Base-by-base conservation (phyloP, 2,329 filamentous ascomycete species). In the Drechslerella stenobrocha region DNA sequence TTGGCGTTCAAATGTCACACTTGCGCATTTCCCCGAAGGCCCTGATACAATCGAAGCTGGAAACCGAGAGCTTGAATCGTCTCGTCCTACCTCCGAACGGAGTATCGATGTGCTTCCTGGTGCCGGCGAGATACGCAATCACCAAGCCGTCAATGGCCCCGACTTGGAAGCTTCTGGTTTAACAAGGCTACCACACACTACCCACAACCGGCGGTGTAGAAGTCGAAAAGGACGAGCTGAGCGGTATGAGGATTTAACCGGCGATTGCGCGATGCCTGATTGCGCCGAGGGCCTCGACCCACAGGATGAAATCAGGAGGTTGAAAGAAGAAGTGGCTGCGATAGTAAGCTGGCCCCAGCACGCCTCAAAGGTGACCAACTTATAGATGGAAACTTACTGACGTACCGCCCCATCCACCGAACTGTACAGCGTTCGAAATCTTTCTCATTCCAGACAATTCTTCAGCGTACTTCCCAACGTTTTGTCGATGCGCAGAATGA, bases 381-480 rank as follows among this genome's bases (percentile, higher is more conserved):
- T n/a, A n/a, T n/a, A n/a, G n/a, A n/a, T n/a, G n/a, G n/a, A n/a
- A n/a, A n/a, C n/a, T n/a, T n/a, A n/a, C n/a, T n/a, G n/a, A n/a
- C n/a, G n/a, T n/a, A n/a, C n/a, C n/a, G n/a, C n/a, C n/a, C n/a
- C n/a, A n/a, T n/a, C n/a, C n/a, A n/a, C n/a, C n/a, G n/a, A n/a
- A n/a, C n/a, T n/a, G 8, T 26, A 26, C 18, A 66, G 61, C 53
- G 40, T 20, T 22, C 53, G 1, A 58, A 59, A 55, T 26, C 53
- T 20, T 18, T 46, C 9, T 22, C 18, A 2, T 55, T 66, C 35
- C 61, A 66, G 53, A 48, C 63, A 3, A 56, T 60, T 9, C 24
- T 67, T 4, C 55, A 67, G 30, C 55, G 63, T 11, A 67, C 63
- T 4, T 67, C 63, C 3, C 63, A 67, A 23, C 32, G 63, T 23